These are phyloP conservation scores for Oryza glaberrima DNA, from an alignment of 176 grass and related monocot genomes.

Conservation along the genomic window DNA sequence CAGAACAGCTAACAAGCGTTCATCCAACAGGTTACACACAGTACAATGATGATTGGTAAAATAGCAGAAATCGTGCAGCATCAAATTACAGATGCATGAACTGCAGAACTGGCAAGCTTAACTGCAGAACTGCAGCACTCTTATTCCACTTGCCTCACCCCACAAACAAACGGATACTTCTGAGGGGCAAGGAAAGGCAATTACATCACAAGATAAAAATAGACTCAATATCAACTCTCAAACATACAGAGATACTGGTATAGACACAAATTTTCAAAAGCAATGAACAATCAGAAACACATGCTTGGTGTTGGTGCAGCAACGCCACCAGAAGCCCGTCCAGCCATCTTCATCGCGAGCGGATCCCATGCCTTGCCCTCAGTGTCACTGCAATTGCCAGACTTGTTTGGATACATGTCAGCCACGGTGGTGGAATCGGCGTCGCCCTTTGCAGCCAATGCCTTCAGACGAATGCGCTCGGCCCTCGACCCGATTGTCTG, in stretches of 20 bases:
- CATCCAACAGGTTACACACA: background rate
- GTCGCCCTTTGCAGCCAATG: constrained; percentile 36
- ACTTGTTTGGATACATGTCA: constrained; percentile 44
- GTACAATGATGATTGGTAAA: background rate
- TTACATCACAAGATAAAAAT: constrained; percentile 40
- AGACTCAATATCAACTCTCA: background rate
- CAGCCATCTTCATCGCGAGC: constrained; percentile 44
- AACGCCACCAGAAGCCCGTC: constrained; percentile 11
- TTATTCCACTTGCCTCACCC: constrained; percentile 33
- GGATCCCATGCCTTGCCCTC: constrained; percentile 66
- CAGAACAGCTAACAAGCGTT: background rate
- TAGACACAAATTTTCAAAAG: background rate
- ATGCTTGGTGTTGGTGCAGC: constrained; percentile 47
- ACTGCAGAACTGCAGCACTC: constrained; percentile 7
- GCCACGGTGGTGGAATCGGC: background rate
- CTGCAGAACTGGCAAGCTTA: background rate
- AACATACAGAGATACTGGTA: background rate
- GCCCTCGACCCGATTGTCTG: constrained; percentile 92
- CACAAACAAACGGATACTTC: background rate
- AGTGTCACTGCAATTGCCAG: constrained; percentile 37
- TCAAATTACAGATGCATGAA: constrained; percentile 33
- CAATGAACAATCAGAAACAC: constrained; percentile 51
- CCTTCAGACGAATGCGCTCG: constrained; percentile 64
- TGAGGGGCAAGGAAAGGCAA: constrained; percentile 10
- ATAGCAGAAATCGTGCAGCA: constrained; percentile 7